Conservation (phyloP, 2,329 filamentous ascomycete genomes). For the Apiospora kogelbergensis region DNA sequence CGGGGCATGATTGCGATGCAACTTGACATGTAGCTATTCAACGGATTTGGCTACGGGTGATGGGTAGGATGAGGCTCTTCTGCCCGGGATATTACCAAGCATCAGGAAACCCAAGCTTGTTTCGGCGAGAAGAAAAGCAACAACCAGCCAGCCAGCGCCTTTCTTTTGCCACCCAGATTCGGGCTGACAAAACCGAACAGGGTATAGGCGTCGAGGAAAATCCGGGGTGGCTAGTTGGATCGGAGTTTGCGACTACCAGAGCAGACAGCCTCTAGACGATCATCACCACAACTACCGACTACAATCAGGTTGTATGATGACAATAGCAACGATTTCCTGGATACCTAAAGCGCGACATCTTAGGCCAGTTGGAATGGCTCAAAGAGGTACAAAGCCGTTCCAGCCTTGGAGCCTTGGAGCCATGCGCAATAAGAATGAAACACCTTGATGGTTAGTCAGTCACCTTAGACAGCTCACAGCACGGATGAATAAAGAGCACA, state of each 20-base stretch:
- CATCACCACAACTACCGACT: not conserved
- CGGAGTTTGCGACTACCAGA: not conserved
- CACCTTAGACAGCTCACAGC: not conserved
- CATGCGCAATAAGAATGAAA: conserved; percentile 1
- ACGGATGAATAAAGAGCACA: not conserved
- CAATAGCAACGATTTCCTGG: not conserved
- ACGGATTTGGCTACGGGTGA: not conserved
- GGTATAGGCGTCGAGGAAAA: not conserved
- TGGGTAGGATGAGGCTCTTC: not conserved
- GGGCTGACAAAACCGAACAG: not conserved
- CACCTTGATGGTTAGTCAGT: not conserved
- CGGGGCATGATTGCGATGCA: not conserved
- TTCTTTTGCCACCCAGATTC: not conserved
- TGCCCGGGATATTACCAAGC: not conserved
- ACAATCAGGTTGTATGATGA: not conserved
- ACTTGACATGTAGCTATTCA: not conserved
- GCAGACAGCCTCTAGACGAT: too few relatives aligned
- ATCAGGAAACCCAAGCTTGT: not conserved
- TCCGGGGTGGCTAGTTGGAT: not conserved
- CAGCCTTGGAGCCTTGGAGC: not conserved
- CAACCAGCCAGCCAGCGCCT: not conserved
- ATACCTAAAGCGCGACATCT: not conserved
- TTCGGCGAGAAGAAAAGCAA: not conserved
- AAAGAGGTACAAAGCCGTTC: not conserved
- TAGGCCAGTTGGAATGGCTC: not conserved